These are phyloP conservation scores for Leccinum subtestaceum DNA, from an alignment of 768 basidiomycete genomes.

Conservation along the genomic window DNA sequence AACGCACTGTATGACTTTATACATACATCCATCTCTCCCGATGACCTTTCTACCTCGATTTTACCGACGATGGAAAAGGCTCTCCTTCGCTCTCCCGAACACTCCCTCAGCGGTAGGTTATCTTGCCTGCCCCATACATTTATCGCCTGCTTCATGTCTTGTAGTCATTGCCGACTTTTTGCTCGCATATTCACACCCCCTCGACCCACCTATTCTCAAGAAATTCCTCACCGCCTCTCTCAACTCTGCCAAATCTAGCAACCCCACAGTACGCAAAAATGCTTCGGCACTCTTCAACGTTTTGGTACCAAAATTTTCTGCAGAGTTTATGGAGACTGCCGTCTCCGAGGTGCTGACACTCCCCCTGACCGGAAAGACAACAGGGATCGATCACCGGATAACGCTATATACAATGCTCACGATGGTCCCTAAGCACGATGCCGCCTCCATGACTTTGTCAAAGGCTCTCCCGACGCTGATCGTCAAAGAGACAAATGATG, in stretches of 20 bases:
- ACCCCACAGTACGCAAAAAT: conserved; percentile 53
- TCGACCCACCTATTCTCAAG: conserved; percentile 48
- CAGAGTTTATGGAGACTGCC: conserved; percentile 42
- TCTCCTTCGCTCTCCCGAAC: conserved; percentile 78
- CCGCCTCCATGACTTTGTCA: conserved; percentile 45
- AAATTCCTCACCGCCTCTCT: conserved; percentile 57
- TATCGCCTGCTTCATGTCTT: conserved; percentile 1
- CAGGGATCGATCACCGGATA: conserved; percentile 82
- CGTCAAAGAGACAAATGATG: conserved; percentile 78
- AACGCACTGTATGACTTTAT: conserved; percentile 63
- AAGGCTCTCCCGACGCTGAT: conserved; percentile 44
- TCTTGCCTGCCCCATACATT: not conserved
- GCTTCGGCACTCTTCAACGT: conserved; percentile 57
- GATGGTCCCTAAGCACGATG: conserved; percentile 45
- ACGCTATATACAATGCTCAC: conserved; percentile 79
- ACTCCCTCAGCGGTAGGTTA: conserved; percentile 58
- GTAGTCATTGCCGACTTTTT: conserved; percentile 61
- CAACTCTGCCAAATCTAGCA: conserved; percentile 73
- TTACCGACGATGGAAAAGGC: conserved; percentile 79
- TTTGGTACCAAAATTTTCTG: conserved; percentile 35
- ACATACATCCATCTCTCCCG: conserved; percentile 43
- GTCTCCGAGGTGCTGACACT: conserved; percentile 68
- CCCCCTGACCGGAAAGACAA: conserved; percentile 80
- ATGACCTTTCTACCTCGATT: conserved; percentile 52
- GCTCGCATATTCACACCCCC: conserved; percentile 46